phyloP scores from a whole-genome alignment of 2,329 filamentous ascomycete species.

The Didymosphaeria variabile region DNA sequence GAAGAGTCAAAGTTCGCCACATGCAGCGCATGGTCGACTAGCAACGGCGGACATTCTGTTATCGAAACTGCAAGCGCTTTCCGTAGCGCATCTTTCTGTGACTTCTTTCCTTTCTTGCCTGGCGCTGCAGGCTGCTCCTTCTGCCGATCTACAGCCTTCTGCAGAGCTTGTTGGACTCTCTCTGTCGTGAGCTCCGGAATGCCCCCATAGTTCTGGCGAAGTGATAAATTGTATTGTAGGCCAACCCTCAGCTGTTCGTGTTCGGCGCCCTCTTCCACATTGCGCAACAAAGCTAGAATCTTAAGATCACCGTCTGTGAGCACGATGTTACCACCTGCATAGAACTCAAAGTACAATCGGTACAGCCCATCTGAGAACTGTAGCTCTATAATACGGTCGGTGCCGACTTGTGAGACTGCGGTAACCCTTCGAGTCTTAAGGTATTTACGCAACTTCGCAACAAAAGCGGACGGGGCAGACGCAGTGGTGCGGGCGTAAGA shows the following conservation, averaged over 20 bases:
- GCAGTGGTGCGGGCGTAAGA: conserved; percentile 89
- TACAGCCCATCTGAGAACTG: conserved; percentile 92
- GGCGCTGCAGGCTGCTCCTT: conserved; percentile 59
- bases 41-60: conserved; percentile 84
- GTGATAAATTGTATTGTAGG: conserved; percentile 78
- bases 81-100: conserved; percentile 77
- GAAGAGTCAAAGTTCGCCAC: conserved; percentile 74
- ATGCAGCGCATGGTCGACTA: conserved; percentile 86
- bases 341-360: conserved; percentile 91
- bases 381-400: conserved; percentile 91
- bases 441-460: conserved; percentile 83
- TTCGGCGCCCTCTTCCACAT: conserved; percentile 81
- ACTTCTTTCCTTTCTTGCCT: conserved; percentile 75
- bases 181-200: conserved; percentile 79
- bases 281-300: conserved; percentile 81
- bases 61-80: conserved; percentile 85
- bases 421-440: conserved; percentile 89
- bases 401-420: conserved; percentile 83
- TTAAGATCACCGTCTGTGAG: conserved; percentile 85
- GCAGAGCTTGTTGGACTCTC: conserved; percentile 73
- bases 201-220: conserved; percentile 83
- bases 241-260: conserved; percentile 84
- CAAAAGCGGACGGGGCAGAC: conserved; percentile 83
- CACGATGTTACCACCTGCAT: conserved; percentile 93
- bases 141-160: conserved; percentile 69